Base-by-base conservation (phyloP, 371 early-diverging fungal genomes). In the Circinella umbellata region DNA sequence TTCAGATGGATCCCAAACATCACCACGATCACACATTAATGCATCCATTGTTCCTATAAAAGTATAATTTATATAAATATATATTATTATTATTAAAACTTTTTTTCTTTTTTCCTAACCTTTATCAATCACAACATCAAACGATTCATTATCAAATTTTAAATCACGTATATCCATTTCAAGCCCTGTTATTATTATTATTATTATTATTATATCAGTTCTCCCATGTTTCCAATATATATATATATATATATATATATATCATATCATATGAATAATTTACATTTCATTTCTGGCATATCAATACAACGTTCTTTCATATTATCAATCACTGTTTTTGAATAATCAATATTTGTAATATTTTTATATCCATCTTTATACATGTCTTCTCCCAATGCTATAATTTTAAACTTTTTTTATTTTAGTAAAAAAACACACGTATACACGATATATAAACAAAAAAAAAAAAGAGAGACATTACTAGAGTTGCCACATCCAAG, bases 51-150 rank as follows among this genome's bases (percentile, higher is more conserved):
- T 89, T 14, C 80, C 79, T 82, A 47, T 27, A 17, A n/a, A n/a
- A n/a, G n/a, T n/a, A n/a, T n/a, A n/a, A n/a, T n/a, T n/a, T n/a
- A n/a, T n/a, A n/a, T n/a, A n/a, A n/a, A n/a, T n/a, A n/a, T n/a
- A n/a, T n/a, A n/a, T n/a, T n/a, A n/a, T n/a, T n/a, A n/a, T n/a
- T n/a, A n/a, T 53, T 59, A 60, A 6, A 38, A 15, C 8, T n/a
- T 13, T 13, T 51, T 17, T 51, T n/a, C 7, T 6, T n/a, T 51
- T n/a, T n/a, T 51, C 38, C 15, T 8, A 81, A 67, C 94, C 96
- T 82, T 96, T 96, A 78, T 96, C 96, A 51, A 96, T 86, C 1
- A 91, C 91, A 63, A 88, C 81, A 63, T 96, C 95, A 63, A 94
- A 91, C 4, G 86, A 80, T 47, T 74, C 76, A 60, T 83, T 80